Percentiles rank a stretch among this genome's conserved stretches.
Conservation (phyloP, 2,329 filamentous ascomycete species). For the Fusarium oligoseptatum region DNA sequence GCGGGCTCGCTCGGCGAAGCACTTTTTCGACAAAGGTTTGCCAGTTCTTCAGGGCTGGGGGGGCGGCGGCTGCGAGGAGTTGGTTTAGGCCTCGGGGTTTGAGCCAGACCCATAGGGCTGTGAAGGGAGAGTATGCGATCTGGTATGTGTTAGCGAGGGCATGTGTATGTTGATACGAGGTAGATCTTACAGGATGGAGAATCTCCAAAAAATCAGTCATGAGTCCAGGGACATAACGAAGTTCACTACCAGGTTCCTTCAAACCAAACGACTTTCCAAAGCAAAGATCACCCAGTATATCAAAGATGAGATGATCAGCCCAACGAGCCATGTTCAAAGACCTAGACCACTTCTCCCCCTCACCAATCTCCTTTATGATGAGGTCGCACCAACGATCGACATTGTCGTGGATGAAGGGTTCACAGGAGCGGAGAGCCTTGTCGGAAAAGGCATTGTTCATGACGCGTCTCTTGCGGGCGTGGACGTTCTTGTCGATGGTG, state of each 20-base stretch:
- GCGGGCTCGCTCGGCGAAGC: conserved; percentile 31
- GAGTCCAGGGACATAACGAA: conserved; percentile 32
- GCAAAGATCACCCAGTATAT: conserved; percentile 39
- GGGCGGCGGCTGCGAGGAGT: conserved; percentile 32
- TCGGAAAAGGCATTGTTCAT: conserved; percentile 37
- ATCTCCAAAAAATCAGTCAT: conserved; percentile 28
- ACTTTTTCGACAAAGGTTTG: conserved; percentile 34
- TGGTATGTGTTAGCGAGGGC: background rate
- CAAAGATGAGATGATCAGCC: conserved; percentile 37
- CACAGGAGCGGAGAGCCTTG: conserved; percentile 29
- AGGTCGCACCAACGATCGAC: conserved; percentile 33
- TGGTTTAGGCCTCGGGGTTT: conserved; percentile 42
- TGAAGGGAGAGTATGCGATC: conserved; percentile 41
- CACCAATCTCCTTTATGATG: conserved; percentile 22
- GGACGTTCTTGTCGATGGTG: conserved; percentile 27
- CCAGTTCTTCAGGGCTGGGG: conserved; percentile 38
- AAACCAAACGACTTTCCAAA: conserved; percentile 40
- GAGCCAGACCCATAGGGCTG: conserved; percentile 41
- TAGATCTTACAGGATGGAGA: conserved; percentile 21
- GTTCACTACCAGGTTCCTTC: conserved; percentile 28
- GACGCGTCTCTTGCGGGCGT: conserved; percentile 37
- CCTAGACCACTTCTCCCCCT: conserved; percentile 3
- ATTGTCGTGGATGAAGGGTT: conserved; percentile 26
- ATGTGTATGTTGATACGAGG: background rate
- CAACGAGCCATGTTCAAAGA: conserved; percentile 38